Base-by-base conservation (phyloP, 2,329 filamentous ascomycete genomes). In the Fusarium keratoplasticum region DNA sequence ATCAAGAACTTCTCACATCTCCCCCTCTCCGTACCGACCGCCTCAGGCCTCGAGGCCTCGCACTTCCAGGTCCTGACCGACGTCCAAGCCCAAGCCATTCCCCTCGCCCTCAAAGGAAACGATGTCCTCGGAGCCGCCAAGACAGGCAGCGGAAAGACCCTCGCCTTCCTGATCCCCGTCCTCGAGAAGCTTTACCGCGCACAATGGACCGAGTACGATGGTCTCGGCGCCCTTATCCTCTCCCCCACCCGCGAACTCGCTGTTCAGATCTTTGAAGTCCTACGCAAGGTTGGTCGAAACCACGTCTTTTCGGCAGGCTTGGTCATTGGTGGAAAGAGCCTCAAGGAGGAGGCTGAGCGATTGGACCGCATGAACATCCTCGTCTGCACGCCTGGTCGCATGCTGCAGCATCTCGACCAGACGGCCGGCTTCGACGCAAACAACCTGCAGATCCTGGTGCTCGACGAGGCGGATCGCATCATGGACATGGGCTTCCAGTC, bases 401-500 rank as follows among this genome's bases (percentile, higher is more conserved):
- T 99, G 89, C 85, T 98, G 76, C 96, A 99, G 83, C 96, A 99
- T 82, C 87, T 99, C 79, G 96, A 97, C 79, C 95, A 98, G 85
- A 98, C 96, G 0, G 94, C 95, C 1, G 91, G 93, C 20, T 93
- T 99, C 80, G 95, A 96, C 74, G 93, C 96, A 72, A 93, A 96
- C 81, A 96, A 97, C 81, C 83, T 99, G 73, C 94, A 97, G 84
- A 94, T 99, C 81, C 86, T 99, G 60, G 95, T 99, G 0, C 87
- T 99, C 66, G 96, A 99, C 78, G 96, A 99, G 83, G 96, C 96
- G 4, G 96, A 99, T 82, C 91, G 96, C 42, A 98, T 98, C 79
- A 91, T 99, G 89, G 96, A 99, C 80, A 96, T 98, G 95, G 96
- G 96, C 6, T 99, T 99, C 82, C 93, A 97, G 82, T 87, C 88